Conservation (phyloP, 1,284 basidiomycete genomes). For the Acaromyces ingoldii region DNA sequence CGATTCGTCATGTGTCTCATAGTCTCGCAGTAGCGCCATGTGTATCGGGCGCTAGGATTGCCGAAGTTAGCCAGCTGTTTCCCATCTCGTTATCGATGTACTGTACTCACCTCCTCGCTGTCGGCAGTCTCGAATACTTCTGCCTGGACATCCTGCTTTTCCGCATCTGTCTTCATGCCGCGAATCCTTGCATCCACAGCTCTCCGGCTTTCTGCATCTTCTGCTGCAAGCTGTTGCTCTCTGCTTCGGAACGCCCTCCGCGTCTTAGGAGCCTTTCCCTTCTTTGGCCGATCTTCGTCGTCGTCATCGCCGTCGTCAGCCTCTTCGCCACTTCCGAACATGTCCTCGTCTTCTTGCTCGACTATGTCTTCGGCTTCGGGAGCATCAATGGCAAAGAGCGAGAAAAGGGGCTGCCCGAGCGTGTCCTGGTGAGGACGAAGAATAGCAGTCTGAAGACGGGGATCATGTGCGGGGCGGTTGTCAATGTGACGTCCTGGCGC, state of each 20-base stretch:
- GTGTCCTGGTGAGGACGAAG: slow-evolving; percentile 1
- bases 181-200: too few species aligned
- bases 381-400: slow-evolving; percentile 15
- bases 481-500: slow-evolving; percentile 30
- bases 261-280: neutral
- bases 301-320: neutral
- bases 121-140: neutral
- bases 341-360: slow-evolving; percentile 81
- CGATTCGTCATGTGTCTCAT: slow-evolving; percentile 1
- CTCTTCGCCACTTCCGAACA: slow-evolving; percentile 60
- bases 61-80: too few species aligned
- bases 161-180: neutral
- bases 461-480: neutral
- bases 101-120: neutral
- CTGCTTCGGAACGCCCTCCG: neutral
- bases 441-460: slow-evolving; percentile 2
- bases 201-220: too few species aligned
- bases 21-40: neutral
- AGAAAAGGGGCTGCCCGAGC: neutral
- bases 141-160: neutral
- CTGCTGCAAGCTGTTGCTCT: too few species aligned
- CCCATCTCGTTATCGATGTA: neutral
- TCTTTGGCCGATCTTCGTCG: slow-evolving; percentile 1
- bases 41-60: too few species aligned
- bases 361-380: slow-evolving; percentile 52